These are phyloP conservation scores for Globisporangium alternatum DNA, from an alignment of 352 stramenopile species.

Conservation along the genomic window DNA sequence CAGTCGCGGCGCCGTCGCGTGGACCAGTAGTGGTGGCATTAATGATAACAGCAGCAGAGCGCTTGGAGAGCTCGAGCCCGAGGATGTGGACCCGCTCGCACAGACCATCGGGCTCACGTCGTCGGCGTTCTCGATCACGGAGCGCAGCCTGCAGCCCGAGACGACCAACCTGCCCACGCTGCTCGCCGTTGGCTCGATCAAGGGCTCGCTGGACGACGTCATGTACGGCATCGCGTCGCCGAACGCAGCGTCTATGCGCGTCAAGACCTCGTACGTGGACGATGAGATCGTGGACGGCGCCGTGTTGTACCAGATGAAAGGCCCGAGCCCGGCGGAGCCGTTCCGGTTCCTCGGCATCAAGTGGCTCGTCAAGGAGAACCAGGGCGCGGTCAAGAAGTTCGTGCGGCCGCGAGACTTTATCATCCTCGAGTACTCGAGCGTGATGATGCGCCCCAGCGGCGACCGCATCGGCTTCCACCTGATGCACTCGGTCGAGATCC, in stretches of 20 bases:
- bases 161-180: slow-evolving; percentile 25
- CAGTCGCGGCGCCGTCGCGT: slow-evolving; percentile 3
- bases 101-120: slow-evolving; percentile 20
- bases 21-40: background rate
- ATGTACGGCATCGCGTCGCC: slow-evolving; percentile 56
- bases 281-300: slow-evolving; percentile 47
- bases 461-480: slow-evolving; percentile 51
- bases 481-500: slow-evolving; percentile 49
- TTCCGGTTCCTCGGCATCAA: slow-evolving; percentile 62
- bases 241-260: slow-evolving; percentile 29
- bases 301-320: slow-evolving; percentile 43
- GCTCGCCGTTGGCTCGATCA: slow-evolving; percentile 37
- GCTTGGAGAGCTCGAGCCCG: background rate
- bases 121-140: slow-evolving; percentile 18
- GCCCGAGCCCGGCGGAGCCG: slow-evolving; percentile 32
- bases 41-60: background rate
- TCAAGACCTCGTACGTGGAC: slow-evolving; percentile 47
- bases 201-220: slow-evolving; percentile 47
- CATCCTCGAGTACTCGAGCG: slow-evolving; percentile 46
- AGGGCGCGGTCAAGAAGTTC: slow-evolving; percentile 29
- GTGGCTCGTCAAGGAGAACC: slow-evolving; percentile 47
- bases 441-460: slow-evolving; percentile 47
- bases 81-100: slow-evolving; percentile 6
- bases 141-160: slow-evolving; percentile 10
- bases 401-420: slow-evolving; percentile 50